Percentiles rank a stretch among this genome's conserved stretches.
phyloP scores from a whole-genome alignment of 257 asterid genomes.

The Capsicum chinense region DNA sequence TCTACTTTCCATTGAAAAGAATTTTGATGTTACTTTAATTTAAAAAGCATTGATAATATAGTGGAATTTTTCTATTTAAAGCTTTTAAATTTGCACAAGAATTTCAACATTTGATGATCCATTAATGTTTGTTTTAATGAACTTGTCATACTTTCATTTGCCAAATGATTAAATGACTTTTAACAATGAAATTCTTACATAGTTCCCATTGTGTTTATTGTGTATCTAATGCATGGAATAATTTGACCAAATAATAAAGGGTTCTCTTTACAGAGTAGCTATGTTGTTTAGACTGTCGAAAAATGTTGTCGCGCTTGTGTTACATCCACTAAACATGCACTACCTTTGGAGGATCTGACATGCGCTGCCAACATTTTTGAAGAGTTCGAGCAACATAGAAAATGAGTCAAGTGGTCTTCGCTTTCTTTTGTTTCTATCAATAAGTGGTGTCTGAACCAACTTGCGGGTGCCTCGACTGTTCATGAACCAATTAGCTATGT shows the following conservation, averaged over 20 bases:
- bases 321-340: no score
- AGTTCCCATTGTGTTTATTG: neutral
- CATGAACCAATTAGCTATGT: neutral
- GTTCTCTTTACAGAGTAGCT: neutral
- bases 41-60: neutral
- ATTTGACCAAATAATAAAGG: neutral
- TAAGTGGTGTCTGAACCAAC: no score
- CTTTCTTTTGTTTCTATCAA: no score
- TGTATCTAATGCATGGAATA: neutral
- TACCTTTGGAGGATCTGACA: no score
- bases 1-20: slow-evolving; percentile 9
- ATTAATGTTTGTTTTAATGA: neutral
- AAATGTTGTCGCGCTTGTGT: neutral
- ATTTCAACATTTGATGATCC: neutral
- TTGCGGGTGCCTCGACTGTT: no score
- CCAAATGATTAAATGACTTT: neutral
- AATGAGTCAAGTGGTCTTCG: no score
- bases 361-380: no score
- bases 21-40: neutral
- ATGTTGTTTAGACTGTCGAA: neutral
- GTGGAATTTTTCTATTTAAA: slow-evolving; percentile 19
- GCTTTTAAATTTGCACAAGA: neutral
- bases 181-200: neutral
- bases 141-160: neutral
- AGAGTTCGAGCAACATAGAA: no score